These are phyloP conservation scores for Capsicum pubescens DNA, from an alignment of 257 asterid species.

Conservation along the genomic window DNA sequence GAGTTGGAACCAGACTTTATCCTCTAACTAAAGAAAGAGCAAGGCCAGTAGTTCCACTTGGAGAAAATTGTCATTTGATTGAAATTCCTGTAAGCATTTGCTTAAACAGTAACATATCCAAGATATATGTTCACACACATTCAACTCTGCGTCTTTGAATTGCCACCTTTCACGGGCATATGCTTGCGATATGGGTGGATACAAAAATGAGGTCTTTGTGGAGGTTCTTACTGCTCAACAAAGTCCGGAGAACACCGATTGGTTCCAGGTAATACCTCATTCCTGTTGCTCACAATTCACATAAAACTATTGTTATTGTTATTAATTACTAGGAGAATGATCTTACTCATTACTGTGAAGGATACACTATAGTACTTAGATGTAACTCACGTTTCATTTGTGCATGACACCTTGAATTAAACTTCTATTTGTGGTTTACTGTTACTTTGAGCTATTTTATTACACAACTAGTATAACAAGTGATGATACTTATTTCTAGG, in stretches of 20 bases:
- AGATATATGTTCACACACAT: slow-evolving; percentile 96
- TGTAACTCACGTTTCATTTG: neutral
- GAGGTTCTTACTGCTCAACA: slow-evolving; percentile 99
- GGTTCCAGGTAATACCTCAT: slow-evolving; percentile 73
- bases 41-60: slow-evolving; percentile 96
- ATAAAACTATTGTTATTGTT: neutral
- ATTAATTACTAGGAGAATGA: neutral
- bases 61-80: slow-evolving; percentile 88
- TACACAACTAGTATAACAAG: neutral
- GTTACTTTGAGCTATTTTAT: slow-evolving; percentile 8
- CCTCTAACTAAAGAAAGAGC: slow-evolving; percentile 94
- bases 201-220: slow-evolving; percentile 89
- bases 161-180: slow-evolving; percentile 95
- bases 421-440: neutral
- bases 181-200: slow-evolving; percentile 90
- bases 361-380: slow-evolving; percentile 1
- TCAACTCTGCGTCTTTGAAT: slow-evolving; percentile 95
- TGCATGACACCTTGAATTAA: slow-evolving; percentile 4
- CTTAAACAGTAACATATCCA: slow-evolving; percentile 85
- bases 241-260: slow-evolving; percentile 94
- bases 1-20: slow-evolving; percentile 95
- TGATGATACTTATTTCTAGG: slow-evolving; percentile 48
- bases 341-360: neutral
- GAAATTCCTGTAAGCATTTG: slow-evolving; percentile 98
- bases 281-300: neutral